phyloP scores from a whole-genome alignment of 192 early-diverging fungal species.

The Backusella liffmaniae region DNA sequence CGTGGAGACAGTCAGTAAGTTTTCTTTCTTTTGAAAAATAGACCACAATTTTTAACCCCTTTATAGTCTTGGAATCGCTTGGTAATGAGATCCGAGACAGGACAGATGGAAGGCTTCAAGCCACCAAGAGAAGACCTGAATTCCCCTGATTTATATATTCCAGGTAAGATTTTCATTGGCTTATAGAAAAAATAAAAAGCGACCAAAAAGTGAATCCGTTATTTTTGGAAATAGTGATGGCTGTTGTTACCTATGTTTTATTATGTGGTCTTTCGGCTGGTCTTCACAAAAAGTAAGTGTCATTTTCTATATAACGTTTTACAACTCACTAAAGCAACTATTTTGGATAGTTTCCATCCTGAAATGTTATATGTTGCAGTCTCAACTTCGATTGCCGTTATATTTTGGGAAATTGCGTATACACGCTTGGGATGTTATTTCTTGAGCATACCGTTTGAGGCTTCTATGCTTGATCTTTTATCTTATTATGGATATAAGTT shows the following conservation, averaged over 20 bases:
- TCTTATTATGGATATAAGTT: conserved; percentile 95
- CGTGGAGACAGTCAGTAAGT: conserved; percentile 79
- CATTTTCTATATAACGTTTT: not conserved
- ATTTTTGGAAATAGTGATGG: conserved; percentile 60
- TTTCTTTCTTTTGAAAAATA: not conserved
- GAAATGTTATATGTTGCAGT: conserved; percentile 83
- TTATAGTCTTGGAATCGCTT: conserved; percentile 73
- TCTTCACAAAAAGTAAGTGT: conserved; percentile 59
- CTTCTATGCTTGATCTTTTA: conserved; percentile 82
- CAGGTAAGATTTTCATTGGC: conserved; percentile 41
- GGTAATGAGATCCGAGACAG: conserved; percentile 71
- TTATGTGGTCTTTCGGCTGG: conserved; percentile 61
- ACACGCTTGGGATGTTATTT: conserved; percentile 86
- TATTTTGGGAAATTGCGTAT: conserved; percentile 81
- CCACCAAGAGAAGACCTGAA: conserved; percentile 92
- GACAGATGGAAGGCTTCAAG: conserved; percentile 73
- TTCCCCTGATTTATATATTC: conserved; percentile 96
- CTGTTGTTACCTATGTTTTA: conserved; percentile 89
- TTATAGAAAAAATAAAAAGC: not conserved
- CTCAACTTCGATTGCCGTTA: conserved; percentile 76
- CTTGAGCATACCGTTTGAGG: conserved; percentile 79
- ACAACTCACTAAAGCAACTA: not conserved
- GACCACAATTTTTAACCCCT: too few species aligned
- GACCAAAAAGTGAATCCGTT: not conserved
- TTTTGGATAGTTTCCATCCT: conserved; percentile 69